Evolutionary conservation across 495 filamentous ascomycete genomes (phyloP), one percentile per base, ranked within the genome.

Genomic region (Xylaria venustula): DNA sequence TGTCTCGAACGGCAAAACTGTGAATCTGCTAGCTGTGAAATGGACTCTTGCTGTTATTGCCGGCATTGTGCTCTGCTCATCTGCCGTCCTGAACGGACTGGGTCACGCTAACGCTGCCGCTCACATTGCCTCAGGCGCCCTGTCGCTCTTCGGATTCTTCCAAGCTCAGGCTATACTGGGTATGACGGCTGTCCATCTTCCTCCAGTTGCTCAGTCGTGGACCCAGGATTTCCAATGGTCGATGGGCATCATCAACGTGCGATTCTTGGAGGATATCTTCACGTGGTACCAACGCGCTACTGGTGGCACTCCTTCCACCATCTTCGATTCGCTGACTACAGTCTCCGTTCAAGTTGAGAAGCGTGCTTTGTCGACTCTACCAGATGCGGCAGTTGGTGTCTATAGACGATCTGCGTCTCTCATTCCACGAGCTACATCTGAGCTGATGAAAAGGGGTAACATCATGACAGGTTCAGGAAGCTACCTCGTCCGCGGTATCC

Each of bases 191-290:
- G 87, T 97, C n/a, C 81, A 82, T 23, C 85, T 97, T 51, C 94
- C 94, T 2, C 94, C 94, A 0, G 89, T 96, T 49, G 94, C 96
- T 44, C 83, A 89, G 68, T 82, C 93, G 0, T 98, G 94, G 94
- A 97, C 93, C 0, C 93, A 98, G 79, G 94, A 98, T 70, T 97
- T 98, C 79, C 88, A 93, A 73, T 98, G 94, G 94, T 93, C 87
- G 71, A 95, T 98, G 91, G 94, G 94, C 67, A 93, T 98, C 68
- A 96, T 98, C 68, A 83, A 84, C 53, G 83, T 98, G 58, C 79
- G 81, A 42, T 98, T 98, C 75, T 82, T 98, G 70, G 90, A 98
- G 71, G 77, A 80, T 30, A 91, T 97, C 62, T 87, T 90, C 54
- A 95, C 91, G 30, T 98, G 94, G 94, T 98, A 98, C 73, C 94